These are phyloP conservation scores for Papilionanthe hybrid DNA, from an alignment of 116 monocot species.

Conservation along the genomic window DNA sequence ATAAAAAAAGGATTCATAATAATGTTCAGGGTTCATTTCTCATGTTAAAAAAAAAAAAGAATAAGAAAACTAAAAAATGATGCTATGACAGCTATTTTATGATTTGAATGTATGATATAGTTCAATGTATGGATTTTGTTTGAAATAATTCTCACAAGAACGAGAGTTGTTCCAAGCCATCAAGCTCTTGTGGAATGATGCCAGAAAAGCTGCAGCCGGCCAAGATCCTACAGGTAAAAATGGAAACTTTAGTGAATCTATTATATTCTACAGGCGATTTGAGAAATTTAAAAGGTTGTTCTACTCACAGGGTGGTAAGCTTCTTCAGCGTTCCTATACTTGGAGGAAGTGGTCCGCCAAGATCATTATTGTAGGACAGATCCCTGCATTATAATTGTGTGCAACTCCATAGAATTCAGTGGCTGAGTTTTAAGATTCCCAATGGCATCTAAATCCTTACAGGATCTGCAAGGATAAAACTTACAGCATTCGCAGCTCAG, in stretches of 20 bases:
- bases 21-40: background rate
- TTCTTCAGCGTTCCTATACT: slow-evolving; percentile 27
- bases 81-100: background rate
- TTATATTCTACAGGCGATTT: background rate
- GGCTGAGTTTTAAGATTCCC: background rate
- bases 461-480: background rate
- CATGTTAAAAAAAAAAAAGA: background rate
- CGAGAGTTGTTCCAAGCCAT: slow-evolving; percentile 15
- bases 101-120: background rate
- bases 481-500: slow-evolving; percentile 22
- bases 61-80: background rate
- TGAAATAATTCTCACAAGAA: slow-evolving; percentile 29
- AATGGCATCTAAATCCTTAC: background rate
- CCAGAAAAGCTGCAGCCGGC: slow-evolving; percentile 35
- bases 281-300: background rate
- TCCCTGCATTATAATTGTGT: slow-evolving; percentile 23
- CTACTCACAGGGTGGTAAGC: slow-evolving; percentile 29
- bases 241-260: background rate
- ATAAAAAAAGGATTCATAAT: background rate
- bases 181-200: slow-evolving; percentile 29
- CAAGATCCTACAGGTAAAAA: slow-evolving; percentile 25
- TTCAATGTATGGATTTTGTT: background rate
- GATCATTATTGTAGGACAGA: slow-evolving; percentile 35
- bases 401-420: background rate
- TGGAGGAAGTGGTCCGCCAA: slow-evolving; percentile 21